Evolutionary conservation across 1,284 basidiomycete species (phyloP).

Genomic region (Tilletia indica): DNA sequence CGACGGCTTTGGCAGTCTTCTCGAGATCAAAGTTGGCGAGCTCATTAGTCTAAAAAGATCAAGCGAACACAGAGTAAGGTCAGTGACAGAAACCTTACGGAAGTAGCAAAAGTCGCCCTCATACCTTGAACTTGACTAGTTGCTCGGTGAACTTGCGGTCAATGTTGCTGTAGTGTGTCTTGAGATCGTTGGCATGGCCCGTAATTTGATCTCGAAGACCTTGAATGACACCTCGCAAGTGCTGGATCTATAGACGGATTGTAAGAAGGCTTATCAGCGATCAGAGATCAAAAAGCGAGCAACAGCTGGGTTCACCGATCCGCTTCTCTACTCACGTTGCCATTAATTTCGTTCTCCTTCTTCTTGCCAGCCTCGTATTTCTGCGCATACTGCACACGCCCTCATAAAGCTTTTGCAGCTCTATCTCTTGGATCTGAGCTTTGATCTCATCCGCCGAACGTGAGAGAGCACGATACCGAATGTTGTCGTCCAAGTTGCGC

Average conservation of each 20-base stretch:
- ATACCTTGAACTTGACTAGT: slow-evolving; percentile 81
- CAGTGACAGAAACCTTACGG: not conserved
- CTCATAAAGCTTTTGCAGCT: slow-evolving; percentile 64
- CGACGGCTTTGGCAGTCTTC: slow-evolving; percentile 94
- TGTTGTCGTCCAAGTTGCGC: slow-evolving; percentile 77
- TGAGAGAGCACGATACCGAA: slow-evolving; percentile 72
- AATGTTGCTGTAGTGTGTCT: slow-evolving; percentile 80
- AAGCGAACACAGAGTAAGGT: not conserved
- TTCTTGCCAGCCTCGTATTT: slow-evolving; percentile 72
- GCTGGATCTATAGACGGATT: slow-evolving; percentile 15
- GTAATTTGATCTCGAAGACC: slow-evolving; percentile 43
- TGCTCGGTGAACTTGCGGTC: slow-evolving; percentile 83
- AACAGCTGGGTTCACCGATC: slow-evolving; percentile 1
- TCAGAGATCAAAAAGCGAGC: too few species aligned
- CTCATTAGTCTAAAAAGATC: slow-evolving; percentile 24
- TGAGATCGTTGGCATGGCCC: slow-evolving; percentile 69
- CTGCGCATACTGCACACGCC: slow-evolving; percentile 52
- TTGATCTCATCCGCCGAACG: slow-evolving; percentile 68
- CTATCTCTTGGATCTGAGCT: slow-evolving; percentile 57
- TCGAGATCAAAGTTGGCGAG: slow-evolving; percentile 64
- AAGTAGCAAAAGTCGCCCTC: not conserved
- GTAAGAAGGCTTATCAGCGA: slow-evolving; percentile 10
- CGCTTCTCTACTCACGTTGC: slow-evolving; percentile 60
- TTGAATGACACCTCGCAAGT: slow-evolving; percentile 46
- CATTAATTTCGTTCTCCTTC: slow-evolving; percentile 69